Base-by-base conservation (phyloP, 1,284 basidiomycete species). In the Coriolopsis trogii region DNA sequence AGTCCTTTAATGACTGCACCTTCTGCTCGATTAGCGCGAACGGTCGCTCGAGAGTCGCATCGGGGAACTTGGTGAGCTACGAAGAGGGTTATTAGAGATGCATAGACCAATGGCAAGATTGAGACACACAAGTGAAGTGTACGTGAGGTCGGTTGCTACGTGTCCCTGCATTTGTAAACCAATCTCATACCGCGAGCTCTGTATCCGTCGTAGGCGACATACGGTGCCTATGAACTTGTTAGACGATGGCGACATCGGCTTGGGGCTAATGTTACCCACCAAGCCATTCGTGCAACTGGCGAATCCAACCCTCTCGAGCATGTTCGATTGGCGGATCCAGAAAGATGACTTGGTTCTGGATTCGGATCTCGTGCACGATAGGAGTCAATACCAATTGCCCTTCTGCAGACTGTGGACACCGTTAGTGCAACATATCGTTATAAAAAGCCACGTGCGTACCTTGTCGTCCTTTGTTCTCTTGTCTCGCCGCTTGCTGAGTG, bases 261-360 rank as follows among this genome's bases (percentile, higher is more conserved):
- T 31, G 15, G 20, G 18, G 7, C n/a, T n/a, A n/a, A n/a, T n/a
- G n/a, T n/a, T n/a, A 61, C 73, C 40, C 55, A 87, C 90, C 91
- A 12, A 97, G 76, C 85, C 93, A 93, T 55, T 90, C 87, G 67
- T 99, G 95, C 54, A 99, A 75, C 67, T 96, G 91, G 46, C 81
- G 82, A 58, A 97, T 85, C 96, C 96, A 99, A 15, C 84, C 89
- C 46, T 91, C 86, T 30, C 95, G 85, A 0, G 95, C 94, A 60
- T 92, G 84, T 71, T 99, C 96, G 72, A 98, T 92, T 46, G 96
- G 96, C 8, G 97, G 97, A 68, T 99, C 95, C 43, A 98, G 80
- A 77, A 97, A 98, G 71, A 99, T 98, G 63, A 98, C 93, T 69
- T 99, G 96, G 68, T 98, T 97, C 67, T 95, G 92, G 78, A 99